Conservation (phyloP, 495 filamentous ascomycete species). For the Trichocladium uniseriatum region DNA sequence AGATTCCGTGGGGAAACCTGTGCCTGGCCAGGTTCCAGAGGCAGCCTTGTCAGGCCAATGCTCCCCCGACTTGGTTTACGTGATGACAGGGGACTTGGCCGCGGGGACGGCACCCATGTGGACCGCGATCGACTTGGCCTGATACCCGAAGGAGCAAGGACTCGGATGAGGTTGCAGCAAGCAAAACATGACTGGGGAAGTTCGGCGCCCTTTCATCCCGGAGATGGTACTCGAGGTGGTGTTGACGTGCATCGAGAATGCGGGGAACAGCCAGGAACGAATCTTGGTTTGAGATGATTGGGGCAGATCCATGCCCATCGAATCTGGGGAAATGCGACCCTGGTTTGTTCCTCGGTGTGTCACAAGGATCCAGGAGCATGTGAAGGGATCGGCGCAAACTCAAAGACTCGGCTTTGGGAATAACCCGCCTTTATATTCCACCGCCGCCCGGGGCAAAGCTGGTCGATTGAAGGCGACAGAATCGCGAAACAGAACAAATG, state of each 20-base stretch:
- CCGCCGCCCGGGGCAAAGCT: too few species aligned
- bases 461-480: too few species aligned
- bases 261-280: not conserved
- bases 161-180: not conserved
- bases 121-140: not conserved
- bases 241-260: not conserved
- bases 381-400: conserved; percentile 1
- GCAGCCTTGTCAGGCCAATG: not conserved
- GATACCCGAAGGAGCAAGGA: not conserved
- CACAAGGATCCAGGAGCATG: not conserved
- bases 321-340: conserved; percentile 4
- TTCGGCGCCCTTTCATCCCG: not conserved
- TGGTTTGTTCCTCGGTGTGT: conserved; percentile 5
- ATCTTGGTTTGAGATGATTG: not conserved
- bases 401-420: too few species aligned
- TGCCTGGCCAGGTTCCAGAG: not conserved
- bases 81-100: not conserved
- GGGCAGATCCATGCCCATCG: not conserved
- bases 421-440: too few species aligned
- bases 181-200: not conserved
- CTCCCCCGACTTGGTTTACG: not conserved
- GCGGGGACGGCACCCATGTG: not conserved
- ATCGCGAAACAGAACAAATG: too few species aligned
- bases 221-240: not conserved
- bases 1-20: too few species aligned